phyloP scores from a whole-genome alignment of 352 stramenopile species.

The Pythium folliculosum region DNA sequence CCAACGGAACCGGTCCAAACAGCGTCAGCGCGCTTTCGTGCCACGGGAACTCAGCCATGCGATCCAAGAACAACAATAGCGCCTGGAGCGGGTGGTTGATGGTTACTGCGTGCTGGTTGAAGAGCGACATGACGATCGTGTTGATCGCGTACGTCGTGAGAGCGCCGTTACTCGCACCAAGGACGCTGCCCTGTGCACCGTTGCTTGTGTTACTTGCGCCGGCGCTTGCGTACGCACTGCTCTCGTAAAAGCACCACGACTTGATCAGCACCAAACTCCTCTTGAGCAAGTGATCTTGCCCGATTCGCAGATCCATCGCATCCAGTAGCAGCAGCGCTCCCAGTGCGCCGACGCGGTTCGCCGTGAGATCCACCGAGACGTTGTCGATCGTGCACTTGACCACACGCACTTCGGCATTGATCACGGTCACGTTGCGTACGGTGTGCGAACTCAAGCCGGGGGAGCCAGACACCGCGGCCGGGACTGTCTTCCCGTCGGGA shows the following conservation, averaged over 20 bases:
- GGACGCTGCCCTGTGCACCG: constrained; percentile 46
- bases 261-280: constrained; percentile 89
- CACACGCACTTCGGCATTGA: constrained; percentile 87
- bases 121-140: constrained; percentile 88
- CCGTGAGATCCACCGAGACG: constrained; percentile 86
- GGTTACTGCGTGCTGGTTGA: constrained; percentile 76
- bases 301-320: constrained; percentile 76
- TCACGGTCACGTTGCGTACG: constrained; percentile 89
- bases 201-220: background rate
- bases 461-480: background rate
- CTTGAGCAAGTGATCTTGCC: constrained; percentile 86
- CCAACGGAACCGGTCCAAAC: constrained; percentile 71
- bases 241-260: constrained; percentile 90
- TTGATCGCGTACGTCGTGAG: constrained; percentile 88
- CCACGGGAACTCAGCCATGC: constrained; percentile 86
- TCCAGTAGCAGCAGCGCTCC: constrained; percentile 84
- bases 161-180: constrained; percentile 77
- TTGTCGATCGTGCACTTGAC: constrained; percentile 93
- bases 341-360: constrained; percentile 81
- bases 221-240: constrained; percentile 49
- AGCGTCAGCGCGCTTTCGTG: constrained; percentile 78
- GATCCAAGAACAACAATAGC: constrained; percentile 84
- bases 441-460: constrained; percentile 33
- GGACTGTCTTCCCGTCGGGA: constrained; percentile 17
- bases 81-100: constrained; percentile 84